These are phyloP conservation scores for Metarhizium humberi DNA, from an alignment of 2,329 filamentous ascomycete species.

Conservation along the genomic window DNA sequence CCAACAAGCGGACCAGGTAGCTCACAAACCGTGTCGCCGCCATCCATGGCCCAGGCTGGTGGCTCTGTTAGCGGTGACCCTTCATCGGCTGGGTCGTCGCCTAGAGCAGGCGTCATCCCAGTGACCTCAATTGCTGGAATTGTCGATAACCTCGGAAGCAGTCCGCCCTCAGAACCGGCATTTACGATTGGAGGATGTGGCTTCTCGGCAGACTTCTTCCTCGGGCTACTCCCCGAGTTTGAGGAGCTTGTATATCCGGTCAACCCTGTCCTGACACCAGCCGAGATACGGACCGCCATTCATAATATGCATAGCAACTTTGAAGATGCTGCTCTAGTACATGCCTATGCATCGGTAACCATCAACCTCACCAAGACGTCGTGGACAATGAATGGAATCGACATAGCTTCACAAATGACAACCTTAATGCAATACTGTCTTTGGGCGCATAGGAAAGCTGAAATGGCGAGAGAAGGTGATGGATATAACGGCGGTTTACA, in stretches of 20 bases:
- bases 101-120: conserved; percentile 1
- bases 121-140: conserved; percentile 18
- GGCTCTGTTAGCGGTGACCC: conserved; percentile 2
- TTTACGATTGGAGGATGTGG: conserved; percentile 6
- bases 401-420: conserved; percentile 20
- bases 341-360: conserved; percentile 26
- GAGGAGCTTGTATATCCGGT: conserved; percentile 27
- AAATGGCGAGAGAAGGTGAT: conserved; percentile 20
- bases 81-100: conserved; percentile 9
- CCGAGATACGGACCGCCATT: conserved; percentile 22
- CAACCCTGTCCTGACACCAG: conserved; percentile 23
- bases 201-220: conserved; percentile 23
- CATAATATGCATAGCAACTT: conserved; percentile 20
- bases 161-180: conserved; percentile 2
- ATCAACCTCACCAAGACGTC: conserved; percentile 25
- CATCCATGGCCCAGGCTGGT: background rate
- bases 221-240: conserved; percentile 22
- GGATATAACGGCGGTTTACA: conserved; percentile 20
- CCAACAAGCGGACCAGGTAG: conserved; percentile 1
- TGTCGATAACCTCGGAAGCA: conserved; percentile 8
- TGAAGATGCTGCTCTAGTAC: conserved; percentile 26
- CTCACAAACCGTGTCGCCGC: conserved; percentile 3
- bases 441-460: conserved; percentile 15
- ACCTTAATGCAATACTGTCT: conserved; percentile 15
- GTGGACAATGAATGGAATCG: conserved; percentile 16